Evolutionary conservation across 2,329 filamentous ascomycete genomes (phyloP), one percentile per base, ranked within the genome.

Genomic region (Ramularia collo-cygni): DNA sequence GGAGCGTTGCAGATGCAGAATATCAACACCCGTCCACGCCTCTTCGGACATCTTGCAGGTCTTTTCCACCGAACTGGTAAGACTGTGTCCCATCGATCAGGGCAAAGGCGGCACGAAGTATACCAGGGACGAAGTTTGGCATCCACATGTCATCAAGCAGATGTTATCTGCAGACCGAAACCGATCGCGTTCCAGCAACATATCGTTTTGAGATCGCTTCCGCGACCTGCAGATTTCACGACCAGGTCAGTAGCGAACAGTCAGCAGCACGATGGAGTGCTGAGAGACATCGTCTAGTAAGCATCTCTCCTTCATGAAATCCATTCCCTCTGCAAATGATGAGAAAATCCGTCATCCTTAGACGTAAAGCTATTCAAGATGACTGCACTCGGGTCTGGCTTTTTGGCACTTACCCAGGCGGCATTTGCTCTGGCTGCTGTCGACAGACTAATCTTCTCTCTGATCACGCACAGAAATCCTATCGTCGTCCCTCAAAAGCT

Each of bases 341-440:
- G 60, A 63, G 58, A 53, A 54, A 33, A 27, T 42, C 42, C 48
- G 54, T 63, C 60, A 63, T 63, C 60, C 60, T 63, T 63, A 63
- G 59, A 52, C 59, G 54, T 50, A 62, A 57, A 58, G 48, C 52
- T 43, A 36, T 16, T 31, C 40, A 43, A 34, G 38, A 26, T 27
- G 30, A 19, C 34, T 38, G 42, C 30, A 36, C 29, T 54, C 36
- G 56, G 57, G 42, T 58, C 46, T 42, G 55, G 52, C 40, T 41
- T 47, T 14, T 37, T 13, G 39, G 44, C 51, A 54, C 50, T 50
- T 48, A 58, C 43, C 51, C 56, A 55, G 37, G 36, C 47, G 26
- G 30, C 35, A 14, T 42, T 46, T 40, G 40, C 13, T 12, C 18
- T 31, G 40, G 48, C 37, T 56, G 40, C 37, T 60, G 57, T 54